These are phyloP conservation scores for Hypoxylon rickii DNA, from an alignment of 495 filamentous ascomycete genomes.

Conservation along the genomic window DNA sequence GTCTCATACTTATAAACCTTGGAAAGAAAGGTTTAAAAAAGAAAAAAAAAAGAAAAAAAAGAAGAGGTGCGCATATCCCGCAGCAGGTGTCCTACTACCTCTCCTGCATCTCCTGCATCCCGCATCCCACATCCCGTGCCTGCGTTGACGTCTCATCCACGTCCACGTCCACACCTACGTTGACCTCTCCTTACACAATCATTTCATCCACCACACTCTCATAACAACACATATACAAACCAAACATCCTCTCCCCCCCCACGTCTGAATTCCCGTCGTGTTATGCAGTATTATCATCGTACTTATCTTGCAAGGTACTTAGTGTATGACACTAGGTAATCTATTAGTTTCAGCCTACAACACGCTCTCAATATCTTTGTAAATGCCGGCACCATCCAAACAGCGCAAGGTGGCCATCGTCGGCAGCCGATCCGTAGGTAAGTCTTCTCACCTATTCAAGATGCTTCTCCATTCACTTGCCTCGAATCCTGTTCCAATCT, in stretches of 20 bases:
- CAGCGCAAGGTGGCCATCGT: conserved; percentile 98
- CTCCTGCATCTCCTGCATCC: no score
- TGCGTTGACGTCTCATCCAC: background rate
- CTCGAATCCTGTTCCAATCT: conserved; percentile 9
- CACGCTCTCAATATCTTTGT: conserved; percentile 8
- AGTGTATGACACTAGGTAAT: conserved; percentile 9
- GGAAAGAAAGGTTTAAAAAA: background rate
- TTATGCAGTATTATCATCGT: conserved; percentile 25
- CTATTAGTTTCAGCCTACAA: conserved; percentile 5
- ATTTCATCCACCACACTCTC: background rate
- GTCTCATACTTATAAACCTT: no score
- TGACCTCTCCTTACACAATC: background rate
- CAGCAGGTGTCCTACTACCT: background rate
- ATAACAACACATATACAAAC: background rate
- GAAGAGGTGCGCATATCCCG: conserved; percentile 32
- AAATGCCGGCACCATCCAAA: conserved; percentile 84
- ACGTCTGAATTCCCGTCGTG: conserved; percentile 9
- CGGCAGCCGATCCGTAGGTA: conserved; percentile 96
- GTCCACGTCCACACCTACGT: no score
- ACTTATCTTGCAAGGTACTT: conserved; percentile 16
- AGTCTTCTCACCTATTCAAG: conserved; percentile 36
- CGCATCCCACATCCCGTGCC: no score
- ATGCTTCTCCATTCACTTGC: background rate
- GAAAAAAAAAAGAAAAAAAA: conserved; percentile 1
- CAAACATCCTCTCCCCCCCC: background rate